Evolutionary conservation across 306 rosid genomes (phyloP).

Genomic region (Ceratonia siliqua): DNA sequence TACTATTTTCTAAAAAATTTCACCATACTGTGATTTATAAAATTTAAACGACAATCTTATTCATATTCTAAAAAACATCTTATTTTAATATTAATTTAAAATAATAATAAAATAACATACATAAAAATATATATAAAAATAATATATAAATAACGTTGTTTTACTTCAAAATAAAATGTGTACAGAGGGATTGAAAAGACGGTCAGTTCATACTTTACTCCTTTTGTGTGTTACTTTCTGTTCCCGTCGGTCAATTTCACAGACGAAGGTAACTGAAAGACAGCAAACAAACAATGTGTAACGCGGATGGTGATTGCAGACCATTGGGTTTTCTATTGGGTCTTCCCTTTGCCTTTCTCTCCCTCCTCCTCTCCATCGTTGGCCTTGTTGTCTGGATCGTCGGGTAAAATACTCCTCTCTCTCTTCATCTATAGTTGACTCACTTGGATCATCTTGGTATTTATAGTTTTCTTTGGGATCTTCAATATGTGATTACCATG

Average conservation of each 20-base stretch:
- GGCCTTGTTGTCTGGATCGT: constrained; percentile 65
- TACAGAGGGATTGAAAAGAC: neutral
- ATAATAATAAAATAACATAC: too few relatives aligned
- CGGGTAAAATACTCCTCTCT: constrained; percentile 40
- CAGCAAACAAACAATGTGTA: constrained; percentile 44
- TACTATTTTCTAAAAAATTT: too few relatives aligned
- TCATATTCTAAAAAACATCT: too few relatives aligned
- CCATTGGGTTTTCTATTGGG: constrained; percentile 72
- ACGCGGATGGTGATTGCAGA: constrained; percentile 68
- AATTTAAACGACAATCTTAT: too few relatives aligned
- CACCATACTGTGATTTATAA: too few relatives aligned
- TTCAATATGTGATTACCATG: neutral
- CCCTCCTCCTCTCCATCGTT: constrained; percentile 57
- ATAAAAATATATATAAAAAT: too few relatives aligned
- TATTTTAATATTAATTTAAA: too few relatives aligned
- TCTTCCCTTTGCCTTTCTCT: constrained; percentile 68
- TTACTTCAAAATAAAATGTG: constrained; percentile 18
- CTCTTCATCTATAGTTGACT: neutral
- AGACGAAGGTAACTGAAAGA: neutral
- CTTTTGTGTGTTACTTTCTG: neutral
- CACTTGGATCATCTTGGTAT: neutral
- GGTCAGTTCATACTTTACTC: neutral
- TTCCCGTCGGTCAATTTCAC: neutral
- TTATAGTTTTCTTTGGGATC: neutral
- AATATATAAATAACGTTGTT: too few relatives aligned